Base-by-base conservation (phyloP, 345 rosid genomes). In the Streptanthus diversifolius region DNA sequence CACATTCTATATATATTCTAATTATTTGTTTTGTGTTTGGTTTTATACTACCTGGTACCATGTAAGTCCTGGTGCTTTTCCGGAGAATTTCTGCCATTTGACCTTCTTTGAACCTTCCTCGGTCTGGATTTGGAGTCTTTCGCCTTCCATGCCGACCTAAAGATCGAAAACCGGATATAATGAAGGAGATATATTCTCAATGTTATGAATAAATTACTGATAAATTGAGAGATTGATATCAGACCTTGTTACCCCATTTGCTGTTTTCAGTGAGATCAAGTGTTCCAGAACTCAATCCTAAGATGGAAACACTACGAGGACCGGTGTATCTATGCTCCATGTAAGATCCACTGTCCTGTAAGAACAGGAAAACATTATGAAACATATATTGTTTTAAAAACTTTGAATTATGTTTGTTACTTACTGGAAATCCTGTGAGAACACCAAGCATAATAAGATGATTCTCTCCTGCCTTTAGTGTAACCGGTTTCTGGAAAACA, bases 291-390 rank as follows among this genome's bases (percentile, higher is more conserved):
- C 82, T 86, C 84, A 95, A 73, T 3, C 99, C 99, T 4, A 88
- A 80, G 61, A 92, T 78, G 33, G 88, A 78, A 10, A 90, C 77
- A 8, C 84, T 82, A 12, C 90, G 92, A 66, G 97, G 98, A 15
- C 98, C 99, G 0, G 98, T 96, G 51, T n/a, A 88, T 24, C 92
- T 83, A 24, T 80, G 90, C 85, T 95, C 99, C 90, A 95, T 72
- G 68, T 91, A 91, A 72, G 96, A 87, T 82, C 98, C 98, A 59
- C 97, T 90, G 68, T 95, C 99, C 98, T 95, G 73, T 11, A 45
- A 63, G 0, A 65, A 12, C 8, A 44, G 10, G 44, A 29, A 53
- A 32, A 0, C 17, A 24, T 51, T 51, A 51, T 49, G 9, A 51
- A 51, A 64, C 44, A n/a, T 35, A 13, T 33, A 41, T 18, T 5